Percentiles rank a stretch among this genome's conserved stretches.
Conservation (phyloP, 2,329 filamentous ascomycete species). For the Tolypocladium inflatum region DNA sequence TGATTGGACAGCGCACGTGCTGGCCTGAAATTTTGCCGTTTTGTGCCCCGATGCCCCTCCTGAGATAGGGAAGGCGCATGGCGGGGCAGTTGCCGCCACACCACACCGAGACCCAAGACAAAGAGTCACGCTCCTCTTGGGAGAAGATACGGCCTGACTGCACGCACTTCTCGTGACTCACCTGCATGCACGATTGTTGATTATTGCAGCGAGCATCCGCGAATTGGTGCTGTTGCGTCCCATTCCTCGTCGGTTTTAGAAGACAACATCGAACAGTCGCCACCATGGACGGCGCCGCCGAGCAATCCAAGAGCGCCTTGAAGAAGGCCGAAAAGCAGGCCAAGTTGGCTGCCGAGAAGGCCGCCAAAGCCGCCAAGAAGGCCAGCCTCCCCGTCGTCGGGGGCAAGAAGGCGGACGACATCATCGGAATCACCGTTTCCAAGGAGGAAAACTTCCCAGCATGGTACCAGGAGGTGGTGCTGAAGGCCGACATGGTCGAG, state of each 20-base stretch:
- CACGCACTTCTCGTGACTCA: background rate
- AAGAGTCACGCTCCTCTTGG: conserved; percentile 2
- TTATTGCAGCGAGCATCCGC: background rate
- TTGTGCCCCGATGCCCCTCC: conserved; percentile 8
- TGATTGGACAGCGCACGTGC: conserved; percentile 8
- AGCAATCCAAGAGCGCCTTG: conserved; percentile 50
- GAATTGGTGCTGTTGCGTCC: background rate
- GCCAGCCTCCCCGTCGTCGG: conserved; percentile 39
- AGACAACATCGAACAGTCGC: background rate
- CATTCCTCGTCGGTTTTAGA: background rate
- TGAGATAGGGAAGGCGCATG: conserved; percentile 3
- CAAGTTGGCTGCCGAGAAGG: conserved; percentile 51
- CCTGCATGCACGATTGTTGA: background rate
- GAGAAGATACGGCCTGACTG: background rate
- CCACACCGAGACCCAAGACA: background rate
- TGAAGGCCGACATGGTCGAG: conserved; percentile 95
- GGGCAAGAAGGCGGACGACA: conserved; percentile 52
- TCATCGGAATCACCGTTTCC: conserved; percentile 80
- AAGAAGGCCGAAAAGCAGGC: conserved; percentile 60
- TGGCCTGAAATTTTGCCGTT: conserved; percentile 8
- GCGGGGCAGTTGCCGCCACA: conserved; percentile 8
- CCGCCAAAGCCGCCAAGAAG: conserved; percentile 52
- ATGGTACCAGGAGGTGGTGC: conserved; percentile 97
- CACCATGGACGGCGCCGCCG: conserved; percentile 21
- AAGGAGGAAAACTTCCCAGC: conserved; percentile 82